phyloP scores from a whole-genome alignment of 306 rosid genomes.

The Quercus alba region DNA sequence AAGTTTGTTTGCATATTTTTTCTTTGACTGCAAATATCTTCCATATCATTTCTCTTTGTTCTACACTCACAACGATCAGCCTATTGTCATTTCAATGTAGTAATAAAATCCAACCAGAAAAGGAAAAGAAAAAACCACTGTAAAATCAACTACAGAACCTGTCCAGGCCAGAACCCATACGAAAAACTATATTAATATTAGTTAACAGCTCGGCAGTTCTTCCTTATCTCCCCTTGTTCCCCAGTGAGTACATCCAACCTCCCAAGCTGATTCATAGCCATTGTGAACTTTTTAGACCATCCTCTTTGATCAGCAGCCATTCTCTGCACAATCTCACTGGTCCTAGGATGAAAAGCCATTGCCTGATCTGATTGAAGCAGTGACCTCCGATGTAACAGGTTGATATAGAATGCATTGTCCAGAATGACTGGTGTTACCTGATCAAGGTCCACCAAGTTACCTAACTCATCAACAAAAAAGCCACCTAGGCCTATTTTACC shows the following conservation, averaged over 20 bases:
- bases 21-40: background rate
- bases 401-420: constrained; percentile 42
- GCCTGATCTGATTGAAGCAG: constrained; percentile 48
- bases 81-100: background rate
- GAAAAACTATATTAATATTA: background rate
- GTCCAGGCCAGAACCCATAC: background rate
- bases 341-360: constrained; percentile 29
- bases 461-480: no score
- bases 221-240: constrained; percentile 51
- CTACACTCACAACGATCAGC: background rate
- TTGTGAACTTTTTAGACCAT: constrained; percentile 32
- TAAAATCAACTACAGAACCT: background rate
- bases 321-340: constrained; percentile 21
- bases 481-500: background rate
- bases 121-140: no score
- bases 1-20: background rate
- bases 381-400: constrained; percentile 23
- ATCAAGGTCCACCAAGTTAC: constrained; percentile 36
- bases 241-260: constrained; percentile 40
- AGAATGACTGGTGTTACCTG: constrained; percentile 37
- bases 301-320: constrained; percentile 17
- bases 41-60: background rate
- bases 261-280: constrained; percentile 28
- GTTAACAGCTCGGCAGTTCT: constrained; percentile 46
- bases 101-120: background rate